Conservation (phyloP, 2,329 filamentous ascomycete species). For the Cadophora sp. region DNA sequence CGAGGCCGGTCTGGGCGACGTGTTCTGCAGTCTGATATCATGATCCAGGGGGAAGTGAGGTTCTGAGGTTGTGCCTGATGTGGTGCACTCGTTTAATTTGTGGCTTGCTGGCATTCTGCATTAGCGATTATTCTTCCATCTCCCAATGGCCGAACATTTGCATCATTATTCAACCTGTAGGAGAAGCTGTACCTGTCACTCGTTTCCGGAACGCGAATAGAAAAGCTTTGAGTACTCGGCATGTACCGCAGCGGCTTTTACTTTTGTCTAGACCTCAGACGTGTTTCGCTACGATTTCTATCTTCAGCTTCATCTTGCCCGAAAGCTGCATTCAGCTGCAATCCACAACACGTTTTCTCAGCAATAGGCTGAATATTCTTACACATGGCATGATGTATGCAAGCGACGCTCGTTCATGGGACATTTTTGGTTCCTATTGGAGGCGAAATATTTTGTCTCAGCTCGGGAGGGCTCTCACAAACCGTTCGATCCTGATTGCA, state of each 20-base stretch:
- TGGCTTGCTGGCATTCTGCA: conserved; percentile 10
- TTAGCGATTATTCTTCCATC: conserved; percentile 4
- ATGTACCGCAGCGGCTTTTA: not conserved
- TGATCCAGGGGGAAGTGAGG: conserved; percentile 1
- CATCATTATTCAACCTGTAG: conserved; percentile 6
- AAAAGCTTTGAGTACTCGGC: not conserved
- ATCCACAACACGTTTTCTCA: not conserved
- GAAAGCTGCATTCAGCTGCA: not conserved
- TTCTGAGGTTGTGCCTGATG: conserved; percentile 12
- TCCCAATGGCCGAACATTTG: conserved; percentile 4
- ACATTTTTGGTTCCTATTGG: not conserved
- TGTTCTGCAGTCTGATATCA: conserved; percentile 9
- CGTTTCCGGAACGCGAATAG: not conserved
- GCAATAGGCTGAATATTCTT: not conserved
- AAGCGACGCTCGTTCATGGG: not conserved
- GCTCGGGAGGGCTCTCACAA: not conserved
- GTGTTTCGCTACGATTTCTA: not conserved
- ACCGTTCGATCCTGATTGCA: not conserved
- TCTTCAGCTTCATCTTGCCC: not conserved
- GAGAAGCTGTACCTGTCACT: conserved; percentile 5
- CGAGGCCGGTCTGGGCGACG: conserved; percentile 1
- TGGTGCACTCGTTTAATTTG: conserved; percentile 15
- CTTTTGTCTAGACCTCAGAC: not conserved
- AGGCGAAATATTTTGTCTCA: not conserved
- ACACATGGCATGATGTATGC: not conserved